phyloP scores from a whole-genome alignment of 139 green algal species.

The Chlorella ohadii region DNA sequence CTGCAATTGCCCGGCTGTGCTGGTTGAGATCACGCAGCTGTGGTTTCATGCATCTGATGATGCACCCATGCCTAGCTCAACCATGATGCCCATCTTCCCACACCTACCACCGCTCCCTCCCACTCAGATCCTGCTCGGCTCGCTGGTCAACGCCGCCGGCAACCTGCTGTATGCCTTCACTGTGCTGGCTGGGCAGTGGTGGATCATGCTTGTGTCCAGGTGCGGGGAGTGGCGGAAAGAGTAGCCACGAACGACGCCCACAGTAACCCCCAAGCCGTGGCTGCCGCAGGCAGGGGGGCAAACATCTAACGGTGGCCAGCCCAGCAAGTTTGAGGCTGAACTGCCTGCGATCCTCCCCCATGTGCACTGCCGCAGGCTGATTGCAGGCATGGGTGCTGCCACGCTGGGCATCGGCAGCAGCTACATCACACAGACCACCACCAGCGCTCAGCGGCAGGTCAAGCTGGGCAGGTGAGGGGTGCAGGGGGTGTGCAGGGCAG shows the following conservation, averaged over 20 bases:
- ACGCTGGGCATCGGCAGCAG: conserved; percentile 34
- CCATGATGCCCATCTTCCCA: no score
- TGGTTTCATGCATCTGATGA: no score
- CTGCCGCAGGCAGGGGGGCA: no score
- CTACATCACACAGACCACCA: conserved; percentile 47
- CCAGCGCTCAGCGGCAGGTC: conserved; percentile 23
- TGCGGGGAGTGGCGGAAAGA: background rate
- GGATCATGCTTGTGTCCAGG: conserved; percentile 43
- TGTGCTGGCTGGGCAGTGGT: conserved; percentile 33
- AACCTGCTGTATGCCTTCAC: conserved; percentile 51
- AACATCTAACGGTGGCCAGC: no score
- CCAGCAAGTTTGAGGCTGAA: background rate
- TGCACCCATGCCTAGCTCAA: no score
- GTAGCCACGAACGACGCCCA: no score
- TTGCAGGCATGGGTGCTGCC: conserved; percentile 34
- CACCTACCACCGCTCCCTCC: no score
- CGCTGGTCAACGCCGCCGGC: conserved; percentile 31
- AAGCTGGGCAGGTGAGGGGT: background rate
- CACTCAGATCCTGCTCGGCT: background rate
- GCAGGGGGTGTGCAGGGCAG: no score
- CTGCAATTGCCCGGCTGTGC: no score
- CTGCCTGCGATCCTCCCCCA: background rate
- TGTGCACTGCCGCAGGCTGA: background rate
- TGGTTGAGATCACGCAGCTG: no score
- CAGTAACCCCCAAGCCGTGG: no score